Evolutionary conservation across 1,139 yeast species (phyloP).

Genomic region (Candida sp.): DNA sequence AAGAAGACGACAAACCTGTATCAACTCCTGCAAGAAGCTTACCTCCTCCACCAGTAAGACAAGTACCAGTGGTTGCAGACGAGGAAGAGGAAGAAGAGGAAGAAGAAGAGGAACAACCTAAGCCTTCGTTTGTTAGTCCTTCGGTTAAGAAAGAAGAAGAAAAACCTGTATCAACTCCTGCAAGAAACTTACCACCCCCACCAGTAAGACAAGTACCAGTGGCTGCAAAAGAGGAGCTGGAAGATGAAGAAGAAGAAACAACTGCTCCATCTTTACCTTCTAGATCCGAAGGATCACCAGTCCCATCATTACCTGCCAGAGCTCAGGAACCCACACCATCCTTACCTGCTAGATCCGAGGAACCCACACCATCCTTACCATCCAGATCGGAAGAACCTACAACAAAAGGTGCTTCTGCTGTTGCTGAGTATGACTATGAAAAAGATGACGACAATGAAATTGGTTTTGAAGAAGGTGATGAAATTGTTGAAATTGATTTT

Average conservation of each 20-base stretch:
- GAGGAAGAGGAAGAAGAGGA: conserved; percentile 24
- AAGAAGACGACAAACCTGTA: conserved; percentile 9
- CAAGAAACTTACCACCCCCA: conserved; percentile 19
- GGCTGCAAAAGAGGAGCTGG: conserved; percentile 17
- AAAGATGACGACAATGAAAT: conserved; percentile 78
- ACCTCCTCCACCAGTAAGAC: conserved; percentile 17
- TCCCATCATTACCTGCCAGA: conserved; percentile 12
- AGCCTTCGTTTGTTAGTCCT: conserved; percentile 22
- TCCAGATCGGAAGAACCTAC: conserved; percentile 13
- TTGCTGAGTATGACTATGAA: conserved; percentile 66
- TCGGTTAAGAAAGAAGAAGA: conserved; percentile 14
- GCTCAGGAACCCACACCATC: conserved; percentile 16
- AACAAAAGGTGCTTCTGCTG: conserved; percentile 37
- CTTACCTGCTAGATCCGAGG: conserved; percentile 14
- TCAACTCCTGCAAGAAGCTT: conserved; percentile 18
- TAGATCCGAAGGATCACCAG: conserved; percentile 10
- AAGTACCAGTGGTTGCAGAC: conserved; percentile 13
- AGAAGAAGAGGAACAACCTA: conserved; percentile 19
- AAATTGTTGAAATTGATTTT: conserved; percentile 60
- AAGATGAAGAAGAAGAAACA: conserved; percentile 14
- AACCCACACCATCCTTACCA: conserved; percentile 12
- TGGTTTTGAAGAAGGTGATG: conserved; percentile 62
- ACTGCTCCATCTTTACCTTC: conserved; percentile 14
- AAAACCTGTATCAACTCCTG: conserved; percentile 15
- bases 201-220: conserved; percentile 12